A percentile compares a stretch with the other conserved stretches of the same genome.
Conservation (phyloP, 2,329 filamentous ascomycete genomes). For the Fonsecaea nubica region DNA sequence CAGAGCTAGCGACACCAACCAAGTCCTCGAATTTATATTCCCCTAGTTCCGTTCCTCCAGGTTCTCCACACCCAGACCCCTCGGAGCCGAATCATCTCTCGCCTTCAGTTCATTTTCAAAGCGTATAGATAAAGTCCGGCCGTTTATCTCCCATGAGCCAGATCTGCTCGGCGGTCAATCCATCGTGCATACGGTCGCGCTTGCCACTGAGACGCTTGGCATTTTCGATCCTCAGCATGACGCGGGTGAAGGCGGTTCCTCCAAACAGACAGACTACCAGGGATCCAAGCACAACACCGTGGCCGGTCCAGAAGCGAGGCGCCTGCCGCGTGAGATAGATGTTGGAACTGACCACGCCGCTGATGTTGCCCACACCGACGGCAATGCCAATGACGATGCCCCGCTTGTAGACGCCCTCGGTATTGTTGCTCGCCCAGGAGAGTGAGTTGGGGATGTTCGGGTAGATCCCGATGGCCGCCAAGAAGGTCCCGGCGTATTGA, state of each 20-base stretch:
- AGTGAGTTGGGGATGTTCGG: conserved; percentile 86
- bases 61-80: neutral
- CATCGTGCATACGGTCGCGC: conserved; percentile 31
- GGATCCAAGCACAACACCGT: conserved; percentile 76
- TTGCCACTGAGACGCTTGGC: conserved; percentile 19
- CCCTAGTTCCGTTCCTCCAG: too few species aligned
- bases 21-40: too few species aligned
- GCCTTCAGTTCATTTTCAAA: neutral
- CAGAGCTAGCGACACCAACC: too few species aligned
- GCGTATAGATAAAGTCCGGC: conserved; percentile 21
- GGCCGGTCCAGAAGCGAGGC: conserved; percentile 74
- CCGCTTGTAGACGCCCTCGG: conserved; percentile 86
- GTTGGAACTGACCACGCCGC: conserved; percentile 77
- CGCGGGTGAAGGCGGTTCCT: conserved; percentile 51
- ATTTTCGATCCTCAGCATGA: conserved; percentile 34
- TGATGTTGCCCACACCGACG: conserved; percentile 91
- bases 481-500: conserved; percentile 71
- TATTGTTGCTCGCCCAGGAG: conserved; percentile 87
- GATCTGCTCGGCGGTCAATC: conserved; percentile 23
- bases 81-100: too few species aligned
- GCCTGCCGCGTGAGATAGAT: conserved; percentile 68
- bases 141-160: conserved; percentile 30
- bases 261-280: conserved; percentile 71
- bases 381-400: conserved; percentile 85
- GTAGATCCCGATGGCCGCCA: conserved; percentile 87